Percentiles rank a stretch among this genome's conserved stretches.
Conservation (phyloP, 345 rosid species). For the Brassica cretica region DNA sequence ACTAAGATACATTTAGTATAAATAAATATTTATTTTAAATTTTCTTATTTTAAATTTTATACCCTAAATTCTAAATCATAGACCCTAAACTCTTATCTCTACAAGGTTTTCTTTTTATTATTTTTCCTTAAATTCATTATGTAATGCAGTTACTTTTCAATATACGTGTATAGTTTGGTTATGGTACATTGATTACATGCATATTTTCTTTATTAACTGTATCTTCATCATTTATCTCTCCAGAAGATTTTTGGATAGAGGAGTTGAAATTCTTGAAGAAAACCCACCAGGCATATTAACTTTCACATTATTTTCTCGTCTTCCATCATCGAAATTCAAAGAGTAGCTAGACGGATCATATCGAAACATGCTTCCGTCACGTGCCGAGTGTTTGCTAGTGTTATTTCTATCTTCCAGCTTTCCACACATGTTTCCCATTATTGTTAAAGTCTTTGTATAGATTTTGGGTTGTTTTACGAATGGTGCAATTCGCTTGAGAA, state of each 20-base stretch:
- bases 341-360: slow-evolving; percentile 26
- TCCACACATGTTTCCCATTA: slow-evolving; percentile 28
- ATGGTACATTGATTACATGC: background rate
- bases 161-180: background rate
- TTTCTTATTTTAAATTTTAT: too few relatives aligned
- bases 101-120: background rate
- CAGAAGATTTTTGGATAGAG: background rate
- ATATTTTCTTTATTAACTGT: background rate
- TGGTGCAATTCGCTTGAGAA: background rate
- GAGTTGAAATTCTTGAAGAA: background rate
- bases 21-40: too few relatives aligned
- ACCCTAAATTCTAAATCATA: too few relatives aligned
- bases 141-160: background rate
- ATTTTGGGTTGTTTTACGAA: background rate
- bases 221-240: background rate
- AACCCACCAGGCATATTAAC: background rate
- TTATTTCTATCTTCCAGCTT: background rate
- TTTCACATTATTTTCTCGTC: background rate
- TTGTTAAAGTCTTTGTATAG: background rate
- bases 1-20: too few relatives aligned
- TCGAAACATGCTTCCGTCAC: slow-evolving; percentile 23
- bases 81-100: too few relatives aligned
- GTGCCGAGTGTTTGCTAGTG: background rate
- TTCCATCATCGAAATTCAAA: slow-evolving; percentile 31
- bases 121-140: background rate